Conservation (phyloP, 2,329 filamentous ascomycete genomes). For the Phialocephala subalpina region DNA sequence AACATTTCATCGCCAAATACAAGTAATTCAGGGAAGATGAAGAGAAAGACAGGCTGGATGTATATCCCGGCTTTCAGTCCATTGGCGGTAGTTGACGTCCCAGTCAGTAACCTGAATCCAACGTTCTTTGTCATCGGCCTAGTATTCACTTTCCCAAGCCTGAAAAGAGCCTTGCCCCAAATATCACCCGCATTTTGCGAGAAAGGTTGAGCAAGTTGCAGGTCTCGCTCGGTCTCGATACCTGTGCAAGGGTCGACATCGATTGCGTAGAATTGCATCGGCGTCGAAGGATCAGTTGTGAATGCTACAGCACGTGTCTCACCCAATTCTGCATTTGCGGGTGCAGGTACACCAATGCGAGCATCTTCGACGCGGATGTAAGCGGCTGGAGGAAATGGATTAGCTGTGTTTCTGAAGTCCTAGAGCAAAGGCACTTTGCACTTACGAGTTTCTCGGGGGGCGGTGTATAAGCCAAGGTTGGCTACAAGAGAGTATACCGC, state of each 20-base stretch:
- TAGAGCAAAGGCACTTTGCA: neutral
- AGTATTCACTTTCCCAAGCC: slow-evolving; percentile 39
- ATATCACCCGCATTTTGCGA: slow-evolving; percentile 40
- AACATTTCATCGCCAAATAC: slow-evolving; percentile 45
- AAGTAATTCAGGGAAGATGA: slow-evolving; percentile 52
- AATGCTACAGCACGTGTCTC: slow-evolving; percentile 40
- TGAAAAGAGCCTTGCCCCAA: slow-evolving; percentile 50
- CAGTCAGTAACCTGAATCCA: slow-evolving; percentile 45
- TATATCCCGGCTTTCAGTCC: slow-evolving; percentile 50
- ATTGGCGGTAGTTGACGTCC: slow-evolving; percentile 47
- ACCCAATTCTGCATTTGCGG: slow-evolving; percentile 46
- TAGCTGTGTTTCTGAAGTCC: neutral
- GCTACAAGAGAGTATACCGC: slow-evolving; percentile 48
- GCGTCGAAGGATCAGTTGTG: slow-evolving; percentile 48
- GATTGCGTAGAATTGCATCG: slow-evolving; percentile 48
- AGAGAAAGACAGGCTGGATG: slow-evolving; percentile 50
- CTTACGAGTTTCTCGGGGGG: slow-evolving; percentile 40
- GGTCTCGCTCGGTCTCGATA: slow-evolving; percentile 44
- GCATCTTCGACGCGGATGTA: slow-evolving; percentile 52
- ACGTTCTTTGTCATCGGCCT: slow-evolving; percentile 48
- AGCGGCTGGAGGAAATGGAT: slow-evolving; percentile 27
- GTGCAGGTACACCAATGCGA: slow-evolving; percentile 49
- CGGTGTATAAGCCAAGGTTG: slow-evolving; percentile 48
- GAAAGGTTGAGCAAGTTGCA: slow-evolving; percentile 41
- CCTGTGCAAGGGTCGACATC: slow-evolving; percentile 53